Percentiles rank a stretch among this genome's conserved stretches.
phyloP scores from a whole-genome alignment of 2,329 filamentous ascomycete species.

The Meredithiella fracta region DNA sequence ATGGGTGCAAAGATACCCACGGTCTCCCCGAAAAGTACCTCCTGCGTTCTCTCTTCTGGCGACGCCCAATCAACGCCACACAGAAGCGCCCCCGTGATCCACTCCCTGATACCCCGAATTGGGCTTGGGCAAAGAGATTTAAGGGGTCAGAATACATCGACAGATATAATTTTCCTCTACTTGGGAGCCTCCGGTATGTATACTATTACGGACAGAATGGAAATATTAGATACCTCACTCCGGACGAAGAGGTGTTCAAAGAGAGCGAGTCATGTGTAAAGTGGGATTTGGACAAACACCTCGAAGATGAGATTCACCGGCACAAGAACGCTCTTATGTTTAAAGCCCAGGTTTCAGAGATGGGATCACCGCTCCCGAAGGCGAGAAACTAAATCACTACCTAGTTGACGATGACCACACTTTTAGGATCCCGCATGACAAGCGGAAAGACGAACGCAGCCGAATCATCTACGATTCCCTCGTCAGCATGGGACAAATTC shows the following conservation, averaged over 20 bases:
- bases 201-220: not conserved
- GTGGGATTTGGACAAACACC: not conserved
- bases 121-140: constrained; percentile 1
- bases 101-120: not conserved
- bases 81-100: not conserved
- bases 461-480: not conserved
- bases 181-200: not conserved
- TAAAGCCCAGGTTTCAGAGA: not conserved
- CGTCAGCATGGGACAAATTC: not conserved
- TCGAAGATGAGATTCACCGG: not conserved
- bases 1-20: not conserved
- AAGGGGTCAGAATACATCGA: not conserved
- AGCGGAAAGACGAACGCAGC: not conserved
- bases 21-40: constrained; percentile 4
- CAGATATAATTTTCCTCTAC: not conserved
- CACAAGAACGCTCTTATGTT: not conserved
- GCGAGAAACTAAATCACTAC: not conserved
- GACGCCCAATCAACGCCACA: not conserved
- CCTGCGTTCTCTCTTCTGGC: constrained; percentile 4
- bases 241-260: no score
- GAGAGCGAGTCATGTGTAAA: not conserved
- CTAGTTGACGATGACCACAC: not conserved
- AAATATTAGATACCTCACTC: not conserved
- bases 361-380: not conserved
- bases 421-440: not conserved